phyloP scores from a whole-genome alignment of 2,329 filamentous ascomycete species.

The Rhexocercosporidium sp. region DNA sequence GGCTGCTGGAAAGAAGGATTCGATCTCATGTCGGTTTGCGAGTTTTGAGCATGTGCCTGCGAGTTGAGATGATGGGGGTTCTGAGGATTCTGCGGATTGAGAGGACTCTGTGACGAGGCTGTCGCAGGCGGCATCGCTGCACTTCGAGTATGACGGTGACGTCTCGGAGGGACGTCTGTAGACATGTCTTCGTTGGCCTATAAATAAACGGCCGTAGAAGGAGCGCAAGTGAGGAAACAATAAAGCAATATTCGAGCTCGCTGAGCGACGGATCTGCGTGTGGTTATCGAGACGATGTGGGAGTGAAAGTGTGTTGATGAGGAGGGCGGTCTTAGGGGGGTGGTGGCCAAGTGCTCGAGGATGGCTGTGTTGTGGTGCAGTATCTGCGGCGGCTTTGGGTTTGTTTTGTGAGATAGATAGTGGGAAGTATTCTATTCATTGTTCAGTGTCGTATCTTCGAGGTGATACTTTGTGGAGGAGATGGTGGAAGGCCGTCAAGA shows the following conservation, averaged over 20 bases:
- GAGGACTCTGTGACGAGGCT: constrained; percentile 42
- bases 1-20: constrained; percentile 31
- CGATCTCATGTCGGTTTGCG: constrained; percentile 31
- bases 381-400: constrained; percentile 27
- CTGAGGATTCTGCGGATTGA: constrained; percentile 38
- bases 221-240: constrained; percentile 26
- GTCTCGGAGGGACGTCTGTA: constrained; percentile 47
- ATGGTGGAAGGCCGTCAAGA: constrained; percentile 13
- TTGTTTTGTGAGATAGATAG: constrained; percentile 25
- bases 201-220: constrained; percentile 49
- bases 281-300: constrained; percentile 11
- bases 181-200: constrained; percentile 54
- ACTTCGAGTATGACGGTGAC: constrained; percentile 42
- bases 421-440: constrained; percentile 37
- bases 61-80: constrained; percentile 51
- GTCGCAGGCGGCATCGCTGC: constrained; percentile 30
- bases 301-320: constrained; percentile 11
- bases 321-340: constrained; percentile 15
- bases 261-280: constrained; percentile 12
- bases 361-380: constrained; percentile 25
- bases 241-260: constrained; percentile 24
- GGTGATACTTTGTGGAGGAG: constrained; percentile 17
- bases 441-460: constrained; percentile 29
- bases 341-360: constrained; percentile 34
- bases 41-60: constrained; percentile 46